Percentiles rank a stretch among this genome's conserved stretches.
phyloP scores from a whole-genome alignment of 139 green algal species.

The Micractinium conductrix region DNA sequence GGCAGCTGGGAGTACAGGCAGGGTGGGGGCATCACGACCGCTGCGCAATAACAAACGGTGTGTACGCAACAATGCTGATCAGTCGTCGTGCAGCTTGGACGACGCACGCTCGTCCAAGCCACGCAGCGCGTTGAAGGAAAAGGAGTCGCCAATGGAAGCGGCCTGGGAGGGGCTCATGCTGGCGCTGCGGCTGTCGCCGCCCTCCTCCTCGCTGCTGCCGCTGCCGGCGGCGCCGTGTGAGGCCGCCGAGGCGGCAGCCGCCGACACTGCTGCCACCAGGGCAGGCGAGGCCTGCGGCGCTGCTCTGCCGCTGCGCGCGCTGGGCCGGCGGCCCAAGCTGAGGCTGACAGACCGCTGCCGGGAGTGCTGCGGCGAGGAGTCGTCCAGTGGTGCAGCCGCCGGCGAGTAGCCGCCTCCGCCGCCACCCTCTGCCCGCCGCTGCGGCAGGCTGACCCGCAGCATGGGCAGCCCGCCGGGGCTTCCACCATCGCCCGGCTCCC shows the following conservation, averaged over 20 bases:
- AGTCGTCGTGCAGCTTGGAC: slow-evolving; percentile 31
- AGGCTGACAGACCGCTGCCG: slow-evolving; percentile 13
- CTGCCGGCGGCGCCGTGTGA: too few relatives aligned
- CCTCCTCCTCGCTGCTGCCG: not conserved
- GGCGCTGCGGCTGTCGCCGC: not conserved
- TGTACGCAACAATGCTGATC: not conserved
- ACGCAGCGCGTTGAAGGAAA: slow-evolving; percentile 20
- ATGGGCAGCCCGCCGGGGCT: not conserved
- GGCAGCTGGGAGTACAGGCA: too few relatives aligned
- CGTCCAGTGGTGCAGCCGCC: not conserved
- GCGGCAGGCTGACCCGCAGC: slow-evolving; percentile 1
- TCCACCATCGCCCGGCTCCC: not conserved
- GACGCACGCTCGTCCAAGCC: too few relatives aligned
- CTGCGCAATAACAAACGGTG: not conserved
- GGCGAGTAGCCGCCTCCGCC: not conserved
- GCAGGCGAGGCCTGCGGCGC: not conserved
- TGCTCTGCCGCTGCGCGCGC: not conserved
- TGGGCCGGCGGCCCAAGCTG: not conserved
- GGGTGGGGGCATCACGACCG: too few relatives aligned
- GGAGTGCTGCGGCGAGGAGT: not conserved
- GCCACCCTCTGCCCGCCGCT: not conserved
- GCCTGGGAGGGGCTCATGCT: not conserved
- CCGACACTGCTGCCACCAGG: not conserved
- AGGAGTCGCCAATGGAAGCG: slow-evolving; percentile 11
- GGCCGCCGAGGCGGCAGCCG: not conserved